Evolutionary conservation across 2,329 filamentous ascomycete genomes (phyloP), one percentile per base, ranked within the genome.

Genomic region (Trichoderma arundinaceum): DNA sequence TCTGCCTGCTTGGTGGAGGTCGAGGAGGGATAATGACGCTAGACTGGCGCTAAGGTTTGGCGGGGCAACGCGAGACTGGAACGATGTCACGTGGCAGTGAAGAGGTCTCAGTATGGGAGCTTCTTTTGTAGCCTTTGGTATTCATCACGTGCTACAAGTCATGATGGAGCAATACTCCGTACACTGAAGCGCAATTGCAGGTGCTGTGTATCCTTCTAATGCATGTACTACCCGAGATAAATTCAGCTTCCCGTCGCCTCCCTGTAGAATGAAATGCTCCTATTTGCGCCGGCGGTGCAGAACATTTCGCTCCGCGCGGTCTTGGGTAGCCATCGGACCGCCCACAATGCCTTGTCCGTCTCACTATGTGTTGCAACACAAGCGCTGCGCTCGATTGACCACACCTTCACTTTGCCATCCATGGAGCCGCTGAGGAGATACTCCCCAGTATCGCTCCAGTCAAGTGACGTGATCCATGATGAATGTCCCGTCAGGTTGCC

Each of bases 301-400:
- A 96, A 96, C 76, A 86, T 86, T 77, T 86, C 91, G 68, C 83
- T 87, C 77, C 83, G 89, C 75, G 80, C 81, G 1, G 85, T 85
- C 79, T 91, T 93, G 10, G 91, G 91, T 67, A 96, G 78, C 92
- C 92, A 96, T 73, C 88, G 90, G 33, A 94, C 92, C 63, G 88
- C 87, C 91, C 94, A 97, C 2, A 98, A 75, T 0, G 89, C 86
- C 78, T 91, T 91, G 69, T 94, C 94, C 6, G 92, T 93, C 80
- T 98, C 94, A 66, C 90, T 94, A 75, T 97, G 92, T 9, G 95
- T 99, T 12, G 94, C 93, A 51, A 99, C 95, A 75, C 95, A 98
- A 4, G 84, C 84, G 65, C 88, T 86, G 39, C 89, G 86, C 72
- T 97, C 93, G 66, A 97, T 86, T 35, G 92, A 94, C 95, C 95